Evolutionary conservation across 2,329 filamentous ascomycete species (phyloP).

Genomic region (Xylaria sp.): DNA sequence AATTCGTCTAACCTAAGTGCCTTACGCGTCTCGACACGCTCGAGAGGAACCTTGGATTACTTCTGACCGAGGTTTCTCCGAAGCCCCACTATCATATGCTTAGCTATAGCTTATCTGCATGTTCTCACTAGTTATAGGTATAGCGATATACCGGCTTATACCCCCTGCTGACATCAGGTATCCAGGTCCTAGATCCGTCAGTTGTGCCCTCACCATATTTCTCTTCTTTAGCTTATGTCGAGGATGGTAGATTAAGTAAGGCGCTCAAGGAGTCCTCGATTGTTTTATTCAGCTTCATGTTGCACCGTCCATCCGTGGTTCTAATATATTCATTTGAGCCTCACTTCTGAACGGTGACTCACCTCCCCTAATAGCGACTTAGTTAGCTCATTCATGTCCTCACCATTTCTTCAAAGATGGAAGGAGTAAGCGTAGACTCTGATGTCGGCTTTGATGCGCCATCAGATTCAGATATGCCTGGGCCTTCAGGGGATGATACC

Average conservation of each 20-base stretch:
- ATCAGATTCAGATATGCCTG: slow-evolving; percentile 26
- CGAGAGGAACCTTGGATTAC: no score
- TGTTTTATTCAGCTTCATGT: not conserved
- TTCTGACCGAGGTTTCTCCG: no score
- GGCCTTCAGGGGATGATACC: slow-evolving; percentile 17
- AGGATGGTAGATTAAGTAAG: not conserved
- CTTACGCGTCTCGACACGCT: not conserved
- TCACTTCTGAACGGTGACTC: not conserved
- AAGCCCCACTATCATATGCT: no score
- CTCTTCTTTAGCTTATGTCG: not conserved
- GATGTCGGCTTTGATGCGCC: slow-evolving; percentile 28
- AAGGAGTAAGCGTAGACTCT: slow-evolving; percentile 29
- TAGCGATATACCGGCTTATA: no score
- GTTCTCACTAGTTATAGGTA: no score
- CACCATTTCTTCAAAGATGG: slow-evolving; percentile 31
- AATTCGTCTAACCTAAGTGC: not conserved
- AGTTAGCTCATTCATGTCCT: slow-evolving; percentile 31
- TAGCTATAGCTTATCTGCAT: no score
- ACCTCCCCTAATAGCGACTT: not conserved
- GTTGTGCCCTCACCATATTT: not conserved
- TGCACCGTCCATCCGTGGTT: no score
- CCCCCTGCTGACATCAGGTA: no score
- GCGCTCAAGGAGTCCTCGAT: not conserved
- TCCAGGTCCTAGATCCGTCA: not conserved
- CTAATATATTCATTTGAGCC: not conserved